Conservation (phyloP, 139 green algal genomes). For the Ettlia oleoabundans region DNA sequence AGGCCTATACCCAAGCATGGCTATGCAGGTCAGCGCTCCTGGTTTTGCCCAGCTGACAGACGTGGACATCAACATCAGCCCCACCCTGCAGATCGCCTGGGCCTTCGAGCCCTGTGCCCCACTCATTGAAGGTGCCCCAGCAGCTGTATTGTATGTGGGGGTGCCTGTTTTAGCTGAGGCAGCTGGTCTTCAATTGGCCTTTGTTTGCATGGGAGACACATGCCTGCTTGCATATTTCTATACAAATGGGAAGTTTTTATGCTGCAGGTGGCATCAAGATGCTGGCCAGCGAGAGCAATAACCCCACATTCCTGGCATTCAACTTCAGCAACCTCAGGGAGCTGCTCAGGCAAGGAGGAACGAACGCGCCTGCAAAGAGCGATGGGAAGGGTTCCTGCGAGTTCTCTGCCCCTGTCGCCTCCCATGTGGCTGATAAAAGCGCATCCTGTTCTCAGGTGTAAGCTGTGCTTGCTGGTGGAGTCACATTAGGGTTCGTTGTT, state of each 20-base stretch:
- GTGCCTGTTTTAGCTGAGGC: background rate
- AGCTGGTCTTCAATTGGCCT: background rate
- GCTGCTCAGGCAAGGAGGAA: background rate
- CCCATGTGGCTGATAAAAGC: too few species aligned
- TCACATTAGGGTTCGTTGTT: too few species aligned
- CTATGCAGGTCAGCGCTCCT: background rate
- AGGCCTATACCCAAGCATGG: background rate
- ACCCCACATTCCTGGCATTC: constrained; percentile 1
- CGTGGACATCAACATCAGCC: constrained; percentile 29
- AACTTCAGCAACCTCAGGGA: constrained; percentile 23
- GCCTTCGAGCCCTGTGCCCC: constrained; percentile 11
- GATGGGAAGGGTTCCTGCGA: too few species aligned
- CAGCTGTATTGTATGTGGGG: background rate
- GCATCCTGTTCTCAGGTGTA: too few species aligned
- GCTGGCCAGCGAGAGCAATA: constrained; percentile 9
- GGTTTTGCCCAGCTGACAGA: constrained; percentile 20
- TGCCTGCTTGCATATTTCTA: background rate
- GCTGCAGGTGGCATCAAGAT: constrained; percentile 29
- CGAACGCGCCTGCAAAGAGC: background rate
- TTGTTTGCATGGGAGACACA: background rate
- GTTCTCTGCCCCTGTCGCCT: too few species aligned
- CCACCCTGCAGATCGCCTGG: constrained; percentile 29
- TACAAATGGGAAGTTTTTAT: too few species aligned
- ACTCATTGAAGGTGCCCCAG: constrained; percentile 13
- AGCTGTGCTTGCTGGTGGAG: too few species aligned